Evolutionary conservation across 352 stramenopile species (phyloP).

Genomic region (Phytophthora sp.): DNA sequence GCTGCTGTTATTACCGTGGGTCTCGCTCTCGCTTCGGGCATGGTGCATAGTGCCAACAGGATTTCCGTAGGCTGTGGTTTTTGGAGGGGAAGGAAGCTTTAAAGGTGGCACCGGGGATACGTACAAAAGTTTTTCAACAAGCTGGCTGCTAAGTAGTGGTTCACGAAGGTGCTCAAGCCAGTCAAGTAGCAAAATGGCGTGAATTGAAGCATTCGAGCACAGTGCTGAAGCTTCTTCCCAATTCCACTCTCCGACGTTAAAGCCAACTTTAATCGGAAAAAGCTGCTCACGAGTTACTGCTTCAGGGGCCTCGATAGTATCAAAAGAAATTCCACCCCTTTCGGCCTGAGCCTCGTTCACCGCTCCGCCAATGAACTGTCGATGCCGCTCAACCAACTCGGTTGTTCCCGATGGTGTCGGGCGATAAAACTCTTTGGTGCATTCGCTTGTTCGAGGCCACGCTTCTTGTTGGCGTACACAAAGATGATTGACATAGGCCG

Average conservation of each 20-base stretch:
- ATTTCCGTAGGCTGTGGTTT: not conserved
- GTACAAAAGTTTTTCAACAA: conserved; percentile 39
- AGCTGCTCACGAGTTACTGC: conserved; percentile 27
- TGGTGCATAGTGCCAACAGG: conserved; percentile 9
- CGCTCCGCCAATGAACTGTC: conserved; percentile 31
- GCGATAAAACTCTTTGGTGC: conserved; percentile 24
- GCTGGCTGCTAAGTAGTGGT: conserved; percentile 47
- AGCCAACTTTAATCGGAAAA: conserved; percentile 74
- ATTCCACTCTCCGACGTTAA: conserved; percentile 79
- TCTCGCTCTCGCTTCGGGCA: conserved; percentile 27
- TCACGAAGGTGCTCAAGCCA: conserved; percentile 82
- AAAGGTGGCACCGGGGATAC: conserved; percentile 19
- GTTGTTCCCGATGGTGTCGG: not conserved
- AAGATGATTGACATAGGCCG: conserved; percentile 32
- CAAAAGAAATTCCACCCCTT: conserved; percentile 5
- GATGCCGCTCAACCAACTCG: conserved; percentile 34
- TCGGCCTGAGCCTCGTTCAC: conserved; percentile 12
- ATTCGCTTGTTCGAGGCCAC: conserved; percentile 35
- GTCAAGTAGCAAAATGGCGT: conserved; percentile 68
- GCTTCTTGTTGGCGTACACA: conserved; percentile 35
- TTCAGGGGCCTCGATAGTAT: conserved; percentile 39
- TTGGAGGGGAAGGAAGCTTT: conserved; percentile 16
- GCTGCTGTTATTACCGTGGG: conserved; percentile 9
- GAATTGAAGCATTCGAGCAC: conserved; percentile 29
- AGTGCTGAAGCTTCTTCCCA: conserved; percentile 48